A percentile compares a stretch with the other conserved stretches of the same genome.
phyloP scores from a whole-genome alignment of 2,329 filamentous ascomycete genomes.

The Ophiostoma angusticollis region DNA sequence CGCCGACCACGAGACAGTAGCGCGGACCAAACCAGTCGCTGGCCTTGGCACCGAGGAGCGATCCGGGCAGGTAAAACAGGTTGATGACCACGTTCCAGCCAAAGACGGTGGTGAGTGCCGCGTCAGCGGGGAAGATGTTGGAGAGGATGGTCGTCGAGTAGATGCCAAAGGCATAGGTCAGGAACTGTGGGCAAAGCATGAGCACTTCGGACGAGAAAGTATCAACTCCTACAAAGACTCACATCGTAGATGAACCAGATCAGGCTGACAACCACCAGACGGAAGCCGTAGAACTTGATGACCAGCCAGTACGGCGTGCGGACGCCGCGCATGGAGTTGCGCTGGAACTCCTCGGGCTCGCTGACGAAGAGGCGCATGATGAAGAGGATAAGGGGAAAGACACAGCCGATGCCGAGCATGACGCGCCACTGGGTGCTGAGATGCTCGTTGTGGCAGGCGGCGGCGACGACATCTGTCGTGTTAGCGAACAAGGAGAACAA shows the following conservation, averaged over 20 bases:
- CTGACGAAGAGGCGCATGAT: constrained; percentile 58
- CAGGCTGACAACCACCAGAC: constrained; percentile 54
- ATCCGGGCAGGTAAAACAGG: constrained; percentile 77
- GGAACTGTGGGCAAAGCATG: constrained; percentile 47
- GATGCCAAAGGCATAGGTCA: constrained; percentile 71
- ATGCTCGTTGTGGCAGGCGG: constrained; percentile 46
- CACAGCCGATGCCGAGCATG: constrained; percentile 61
- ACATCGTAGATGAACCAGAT: constrained; percentile 77
- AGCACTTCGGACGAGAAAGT: too few species aligned
- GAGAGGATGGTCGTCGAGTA: constrained; percentile 66
- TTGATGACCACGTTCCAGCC: constrained; percentile 87
- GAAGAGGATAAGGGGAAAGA: constrained; percentile 63
- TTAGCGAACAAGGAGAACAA: not conserved
- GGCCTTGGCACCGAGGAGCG: constrained; percentile 61
- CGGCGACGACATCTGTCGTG: constrained; percentile 34
- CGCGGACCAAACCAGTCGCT: constrained; percentile 71
- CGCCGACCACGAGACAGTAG: constrained; percentile 58
- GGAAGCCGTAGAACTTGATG: constrained; percentile 57
- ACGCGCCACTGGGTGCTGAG: constrained; percentile 70
- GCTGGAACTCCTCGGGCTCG: constrained; percentile 66
- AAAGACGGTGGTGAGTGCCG: constrained; percentile 62
- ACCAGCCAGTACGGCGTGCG: constrained; percentile 44
- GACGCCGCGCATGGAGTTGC: constrained; percentile 52
- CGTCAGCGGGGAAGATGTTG: constrained; percentile 45
- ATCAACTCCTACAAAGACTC: too few species aligned